Evolutionary conservation across 441 rosid genomes (phyloP), one percentile per base, ranked within the genome.

Genomic region (Pelargonium myrrhifolium): DNA sequence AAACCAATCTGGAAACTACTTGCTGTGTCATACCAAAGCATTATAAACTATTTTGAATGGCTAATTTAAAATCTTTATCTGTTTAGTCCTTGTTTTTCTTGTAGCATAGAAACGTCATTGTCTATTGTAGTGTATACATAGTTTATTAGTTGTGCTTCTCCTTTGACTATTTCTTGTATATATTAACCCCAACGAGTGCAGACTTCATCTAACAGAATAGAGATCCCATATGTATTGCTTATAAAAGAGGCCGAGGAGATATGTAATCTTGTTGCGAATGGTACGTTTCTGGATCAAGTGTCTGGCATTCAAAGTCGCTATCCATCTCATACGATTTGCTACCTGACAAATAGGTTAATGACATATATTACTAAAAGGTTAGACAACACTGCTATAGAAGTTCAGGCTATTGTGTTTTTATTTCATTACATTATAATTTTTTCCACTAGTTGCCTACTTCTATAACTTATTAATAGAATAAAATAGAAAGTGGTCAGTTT

Each of bases 241-340:
- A 80, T 94, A 42, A 84, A 74, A 69, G 98, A 86, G 69, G 98
- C 96, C 20, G 94, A 90, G 78, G 98, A 94, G 35, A 89, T 94
- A 68, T 90, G 98, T 82, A 88, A 83, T 68, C 91, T 86, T 75
- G 81, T 88, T 69, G 72, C 76, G 11, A 80, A 79, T 70, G 89
- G 68, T 68, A 85, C 76, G 28, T 69, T 94, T 77, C 43, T 85
- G 68, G 80, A 84, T 72, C 89, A 83, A 58, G 85, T 90, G 76
- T 79, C 90, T 58, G 74, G 75, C 75, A 85, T 85, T 72, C 87
- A 76, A 72, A 81, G 78, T 40, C 83, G 22, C 71, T 90, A 88
- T 80, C 93, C 99, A 68, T 86, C 83, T 28, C 85, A 87, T 75
- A 87, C 87, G 17, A 78, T 92, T 74, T 94, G 99, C 83, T 94